Base-by-base conservation (phyloP, 805 yeast genomes). In the Scheffersomyces amazonensis region DNA sequence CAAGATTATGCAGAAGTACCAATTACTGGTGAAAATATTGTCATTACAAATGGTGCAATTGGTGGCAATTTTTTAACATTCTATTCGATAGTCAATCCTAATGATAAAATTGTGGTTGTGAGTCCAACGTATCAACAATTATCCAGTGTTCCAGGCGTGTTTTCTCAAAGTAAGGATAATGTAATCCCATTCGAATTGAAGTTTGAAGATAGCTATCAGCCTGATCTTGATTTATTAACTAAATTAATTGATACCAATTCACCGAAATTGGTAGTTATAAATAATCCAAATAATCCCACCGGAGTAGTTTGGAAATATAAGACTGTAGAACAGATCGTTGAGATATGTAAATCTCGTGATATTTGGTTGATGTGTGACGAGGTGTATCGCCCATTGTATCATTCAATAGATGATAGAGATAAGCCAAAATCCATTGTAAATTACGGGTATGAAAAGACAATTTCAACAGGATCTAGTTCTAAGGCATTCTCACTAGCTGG, bases 401-500 rank as follows among this genome's bases (percentile, higher is more conserved):
- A 75, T 50, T 59, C 69, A 4, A 44, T 58, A 7, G 34, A 19
- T 0, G 39, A 39, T 4, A 29, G 34, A 5, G 46, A 47, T 1
- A 43, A 50, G 2, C 75, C 79, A 4, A 53, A 52, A 21, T 68
- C 76, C 3, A 62, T 71, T 11, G 66, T 69, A 10, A 57, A 64
- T 23, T 50, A 74, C 17, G 61, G 60, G 3, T 71, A 71, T 41
- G 62, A 60, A 2, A 66, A 64, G 41, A 69, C 73, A 4, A 60
- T 76, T 27, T 62, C 71, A 7, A 73, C 80, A 1, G 64, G 75
- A 3, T 74, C 80, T 5, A 66, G 69, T 60, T 74, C 80, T n/a
- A 76, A 76, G 48, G 76, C 78, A 2, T 76, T 67, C 46, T 63
- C 78, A 1, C 53, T 73, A 34, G 81, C 81, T 7, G 81, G 81